Percentiles rank a stretch among this genome's conserved stretches.
These are phyloP conservation scores for Mucor saturninus DNA, from an alignment of 371 early-diverging fungal genomes.

Conservation along the genomic window DNA sequence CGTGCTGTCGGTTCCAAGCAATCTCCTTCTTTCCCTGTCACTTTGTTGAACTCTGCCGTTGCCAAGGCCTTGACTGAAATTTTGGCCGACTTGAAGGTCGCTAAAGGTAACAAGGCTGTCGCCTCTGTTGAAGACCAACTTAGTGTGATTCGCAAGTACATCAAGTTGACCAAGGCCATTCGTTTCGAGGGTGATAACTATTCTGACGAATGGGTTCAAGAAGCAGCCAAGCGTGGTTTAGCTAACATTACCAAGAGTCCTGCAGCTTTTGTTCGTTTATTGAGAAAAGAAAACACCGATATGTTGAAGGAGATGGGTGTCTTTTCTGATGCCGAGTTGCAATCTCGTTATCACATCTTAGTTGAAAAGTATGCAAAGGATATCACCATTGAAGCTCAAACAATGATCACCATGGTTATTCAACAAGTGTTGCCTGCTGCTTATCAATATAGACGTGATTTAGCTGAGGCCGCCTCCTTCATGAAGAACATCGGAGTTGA, in stretches of 20 bases:
- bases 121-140: constrained; percentile 89
- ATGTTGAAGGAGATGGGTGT: constrained; percentile 85
- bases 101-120: constrained; percentile 78
- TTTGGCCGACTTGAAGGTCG: constrained; percentile 68
- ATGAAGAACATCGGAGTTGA: constrained; percentile 69
- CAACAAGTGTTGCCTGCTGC: constrained; percentile 90
- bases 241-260: constrained; percentile 90
- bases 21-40: constrained; percentile 95
- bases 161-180: constrained; percentile 80
- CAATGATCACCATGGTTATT: constrained; percentile 80
- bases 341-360: constrained; percentile 93
- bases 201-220: constrained; percentile 77
- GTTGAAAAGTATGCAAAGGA: constrained; percentile 97
- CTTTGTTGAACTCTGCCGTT: constrained; percentile 92
- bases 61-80: constrained; percentile 83
- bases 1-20: constrained; percentile 98
- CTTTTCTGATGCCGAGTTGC: constrained; percentile 85
- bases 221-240: constrained; percentile 88
- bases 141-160: constrained; percentile 83
- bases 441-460: constrained; percentile 83
- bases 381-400: constrained; percentile 91
- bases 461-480: constrained; percentile 78
- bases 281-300: constrained; percentile 69
- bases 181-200: constrained; percentile 98
- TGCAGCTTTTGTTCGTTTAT: constrained; percentile 85